Conservation (phyloP, 169 alveolate species). For the Cryptosporidium parvum region DNA sequence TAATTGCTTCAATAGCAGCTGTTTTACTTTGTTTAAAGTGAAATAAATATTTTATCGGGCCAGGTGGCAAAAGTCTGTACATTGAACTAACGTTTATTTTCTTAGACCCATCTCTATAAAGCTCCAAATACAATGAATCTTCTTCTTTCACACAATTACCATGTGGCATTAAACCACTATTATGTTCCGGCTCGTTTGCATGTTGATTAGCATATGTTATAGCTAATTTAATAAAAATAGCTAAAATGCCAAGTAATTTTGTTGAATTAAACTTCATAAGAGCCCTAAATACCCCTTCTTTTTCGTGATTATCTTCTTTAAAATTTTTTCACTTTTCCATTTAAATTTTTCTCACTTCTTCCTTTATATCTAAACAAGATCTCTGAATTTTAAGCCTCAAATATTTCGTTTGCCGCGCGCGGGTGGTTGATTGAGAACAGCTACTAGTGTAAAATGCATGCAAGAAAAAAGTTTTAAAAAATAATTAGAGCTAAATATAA, state of each 20-base stretch:
- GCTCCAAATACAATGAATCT: neutral
- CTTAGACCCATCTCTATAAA: constrained; percentile 10
- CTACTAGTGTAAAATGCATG: neutral
- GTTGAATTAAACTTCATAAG: neutral
- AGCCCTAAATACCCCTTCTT: neutral
- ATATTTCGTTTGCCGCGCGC: neutral
- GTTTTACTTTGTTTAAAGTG: constrained; percentile 41
- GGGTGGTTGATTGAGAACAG: neutral
- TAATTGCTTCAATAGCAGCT: constrained; percentile 22
- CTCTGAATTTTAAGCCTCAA: constrained; percentile 21
- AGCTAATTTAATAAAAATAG: constrained; percentile 5
- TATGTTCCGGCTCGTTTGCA: neutral
- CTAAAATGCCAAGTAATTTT: neutral
- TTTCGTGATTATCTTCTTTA: neutral
- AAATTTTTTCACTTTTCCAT: constrained; percentile 7
- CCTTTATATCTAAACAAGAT: neutral
- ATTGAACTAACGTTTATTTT: constrained; percentile 32
- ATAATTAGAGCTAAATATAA: constrained; percentile 4
- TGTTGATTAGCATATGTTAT: neutral
- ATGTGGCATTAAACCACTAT: constrained; percentile 11
- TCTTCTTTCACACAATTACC: neutral
- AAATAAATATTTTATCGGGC: constrained; percentile 27
- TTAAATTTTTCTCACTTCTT: neutral
- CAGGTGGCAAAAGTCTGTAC: constrained; percentile 53
- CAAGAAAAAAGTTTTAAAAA: neutral